phyloP scores from a whole-genome alignment of 768 basidiomycete genomes.

The Leccinum barrowsii region DNA sequence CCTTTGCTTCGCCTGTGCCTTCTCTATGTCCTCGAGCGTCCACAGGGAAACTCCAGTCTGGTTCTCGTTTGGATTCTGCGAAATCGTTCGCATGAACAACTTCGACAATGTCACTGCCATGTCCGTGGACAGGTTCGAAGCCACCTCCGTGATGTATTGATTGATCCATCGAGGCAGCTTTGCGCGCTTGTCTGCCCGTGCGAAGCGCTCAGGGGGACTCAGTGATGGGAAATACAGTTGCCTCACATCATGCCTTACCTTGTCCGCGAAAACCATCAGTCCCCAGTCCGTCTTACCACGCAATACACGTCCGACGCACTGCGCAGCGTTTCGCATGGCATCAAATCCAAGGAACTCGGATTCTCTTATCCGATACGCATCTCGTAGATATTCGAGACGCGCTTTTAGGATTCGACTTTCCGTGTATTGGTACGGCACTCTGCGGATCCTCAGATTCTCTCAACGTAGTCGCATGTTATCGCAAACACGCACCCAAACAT shows the following conservation, averaged over 20 bases:
- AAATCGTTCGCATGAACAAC: slow-evolving; percentile 97
- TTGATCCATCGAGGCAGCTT: slow-evolving; percentile 99
- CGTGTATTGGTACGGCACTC: slow-evolving; percentile 96
- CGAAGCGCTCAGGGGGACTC: slow-evolving; percentile 65
- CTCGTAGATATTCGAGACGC: slow-evolving; percentile 94
- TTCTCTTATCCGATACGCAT: slow-evolving; percentile 96
- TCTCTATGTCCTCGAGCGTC: slow-evolving; percentile 89
- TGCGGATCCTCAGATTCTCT: slow-evolving; percentile 28
- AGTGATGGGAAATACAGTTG: neutral
- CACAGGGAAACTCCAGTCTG: slow-evolving; percentile 93
- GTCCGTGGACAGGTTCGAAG: slow-evolving; percentile 96
- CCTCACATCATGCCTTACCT: slow-evolving; percentile 48
- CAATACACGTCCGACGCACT: slow-evolving; percentile 96
- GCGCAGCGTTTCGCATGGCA: slow-evolving; percentile 98
- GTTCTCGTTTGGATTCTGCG: slow-evolving; percentile 95
- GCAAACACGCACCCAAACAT: slow-evolving; percentile 84
- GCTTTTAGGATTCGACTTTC: slow-evolving; percentile 97
- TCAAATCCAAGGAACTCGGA: slow-evolving; percentile 99
- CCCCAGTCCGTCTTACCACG: slow-evolving; percentile 99
- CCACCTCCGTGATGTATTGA: slow-evolving; percentile 97
- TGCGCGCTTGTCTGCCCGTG: slow-evolving; percentile 87
- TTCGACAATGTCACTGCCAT: slow-evolving; percentile 95
- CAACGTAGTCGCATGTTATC: neutral
- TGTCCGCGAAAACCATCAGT: slow-evolving; percentile 98
- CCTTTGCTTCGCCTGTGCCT: slow-evolving; percentile 78